phyloP scores from a whole-genome alignment of 306 rosid species.

The Sicyos baderoa region DNA sequence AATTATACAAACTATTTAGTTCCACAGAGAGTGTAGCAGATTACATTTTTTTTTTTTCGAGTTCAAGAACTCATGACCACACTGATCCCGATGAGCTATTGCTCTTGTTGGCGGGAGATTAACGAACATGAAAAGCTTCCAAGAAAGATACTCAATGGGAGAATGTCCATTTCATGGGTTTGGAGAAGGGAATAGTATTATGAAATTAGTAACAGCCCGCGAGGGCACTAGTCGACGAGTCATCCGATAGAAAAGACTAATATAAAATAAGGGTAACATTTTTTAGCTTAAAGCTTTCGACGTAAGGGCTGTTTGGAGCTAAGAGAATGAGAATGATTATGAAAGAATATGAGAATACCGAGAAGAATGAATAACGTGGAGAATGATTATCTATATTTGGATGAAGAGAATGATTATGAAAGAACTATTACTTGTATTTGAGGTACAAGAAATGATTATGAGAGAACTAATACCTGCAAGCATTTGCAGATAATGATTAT shows the following conservation, averaged over 20 bases:
- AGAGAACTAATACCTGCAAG: too few relatives aligned
- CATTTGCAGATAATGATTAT: too few relatives aligned
- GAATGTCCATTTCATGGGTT: background rate
- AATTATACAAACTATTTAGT: background rate
- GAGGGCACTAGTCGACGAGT: background rate
- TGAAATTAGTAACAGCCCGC: background rate
- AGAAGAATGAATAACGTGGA: too few relatives aligned
- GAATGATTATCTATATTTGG: too few relatives aligned
- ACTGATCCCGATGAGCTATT: too few relatives aligned
- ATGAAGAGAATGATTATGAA: too few relatives aligned
- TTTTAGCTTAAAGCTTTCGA: background rate
- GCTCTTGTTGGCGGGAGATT: background rate
- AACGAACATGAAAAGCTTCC: background rate
- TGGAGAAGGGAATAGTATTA: background rate
- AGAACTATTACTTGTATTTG: too few relatives aligned
- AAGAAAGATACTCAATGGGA: background rate
- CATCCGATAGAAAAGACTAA: background rate
- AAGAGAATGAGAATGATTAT: too few relatives aligned
- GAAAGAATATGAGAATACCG: too few relatives aligned
- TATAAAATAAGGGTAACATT: background rate
- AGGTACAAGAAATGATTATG: too few relatives aligned
- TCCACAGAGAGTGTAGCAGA: background rate
- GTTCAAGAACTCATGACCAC: too few relatives aligned
- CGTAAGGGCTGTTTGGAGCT: too few relatives aligned
- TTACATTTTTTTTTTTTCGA: background rate